phyloP scores from a whole-genome alignment of 305 asterid genomes.

The Salvia sclarea region DNA sequence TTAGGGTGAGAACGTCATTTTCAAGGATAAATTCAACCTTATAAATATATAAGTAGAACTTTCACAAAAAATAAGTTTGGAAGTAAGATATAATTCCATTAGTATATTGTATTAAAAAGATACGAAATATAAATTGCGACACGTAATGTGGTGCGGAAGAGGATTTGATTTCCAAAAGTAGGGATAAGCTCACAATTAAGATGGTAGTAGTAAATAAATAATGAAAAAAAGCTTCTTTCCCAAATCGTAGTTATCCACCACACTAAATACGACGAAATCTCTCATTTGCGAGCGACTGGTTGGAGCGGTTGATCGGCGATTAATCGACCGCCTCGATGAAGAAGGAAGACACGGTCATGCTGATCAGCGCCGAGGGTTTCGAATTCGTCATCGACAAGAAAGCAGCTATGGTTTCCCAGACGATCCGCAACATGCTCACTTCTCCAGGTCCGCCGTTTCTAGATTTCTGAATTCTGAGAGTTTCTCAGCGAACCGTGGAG shows the following conservation, averaged over 20 bases:
- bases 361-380: constrained; percentile 93
- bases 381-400: constrained; percentile 82
- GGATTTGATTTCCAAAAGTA: neutral
- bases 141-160: no score
- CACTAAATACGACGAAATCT: constrained; percentile 8
- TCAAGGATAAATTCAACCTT: no score
- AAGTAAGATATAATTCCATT: no score
- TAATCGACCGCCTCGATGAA: constrained; percentile 39
- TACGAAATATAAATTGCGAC: neutral
- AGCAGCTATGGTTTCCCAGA: constrained; percentile 98
- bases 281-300: constrained; percentile 14
- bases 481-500: no score
- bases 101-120: neutral
- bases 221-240: neutral
- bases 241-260: neutral
- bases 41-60: no score
- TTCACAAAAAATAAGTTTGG: no score
- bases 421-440: constrained; percentile 98
- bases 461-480: neutral
- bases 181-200: neutral
- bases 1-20: no score
- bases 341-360: constrained; percentile 84
- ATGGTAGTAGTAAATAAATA: neutral
- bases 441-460: constrained; percentile 68
- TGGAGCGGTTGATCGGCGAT: constrained; percentile 31